phyloP scores from a whole-genome alignment of 305 asterid genomes.

The Solanum chacoense region DNA sequence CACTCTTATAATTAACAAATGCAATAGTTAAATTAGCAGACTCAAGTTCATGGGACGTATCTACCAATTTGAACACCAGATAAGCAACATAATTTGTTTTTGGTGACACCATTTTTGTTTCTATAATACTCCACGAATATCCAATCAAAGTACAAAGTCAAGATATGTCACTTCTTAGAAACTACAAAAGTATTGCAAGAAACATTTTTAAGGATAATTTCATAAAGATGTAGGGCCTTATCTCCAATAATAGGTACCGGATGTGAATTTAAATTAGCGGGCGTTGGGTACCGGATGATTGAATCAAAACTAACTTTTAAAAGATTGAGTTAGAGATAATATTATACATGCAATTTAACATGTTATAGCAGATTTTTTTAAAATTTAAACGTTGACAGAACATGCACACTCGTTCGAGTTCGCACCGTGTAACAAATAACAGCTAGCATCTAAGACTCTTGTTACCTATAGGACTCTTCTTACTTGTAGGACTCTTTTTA shows the following conservation, averaged over 20 bases:
- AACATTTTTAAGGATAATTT: neutral
- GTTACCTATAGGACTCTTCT: too few relatives aligned
- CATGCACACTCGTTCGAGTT: too few relatives aligned
- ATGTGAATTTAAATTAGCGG: neutral
- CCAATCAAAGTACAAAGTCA: neutral
- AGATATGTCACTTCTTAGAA: conserved; percentile 8
- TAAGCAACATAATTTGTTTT: conserved; percentile 5
- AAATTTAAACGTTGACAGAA: too few relatives aligned
- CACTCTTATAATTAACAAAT: neutral
- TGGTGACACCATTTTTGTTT: neutral
- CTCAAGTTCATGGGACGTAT: conserved; percentile 16
- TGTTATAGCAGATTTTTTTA: too few relatives aligned
- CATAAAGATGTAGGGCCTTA: conserved; percentile 23
- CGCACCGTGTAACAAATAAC: too few relatives aligned
- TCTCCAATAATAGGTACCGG: conserved; percentile 25
- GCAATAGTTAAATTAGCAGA: conserved; percentile 19
- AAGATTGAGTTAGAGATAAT: too few relatives aligned
- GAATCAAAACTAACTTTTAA: too few relatives aligned
- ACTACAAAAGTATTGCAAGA: neutral
- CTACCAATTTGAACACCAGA: conserved; percentile 22
- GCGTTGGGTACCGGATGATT: neutral
- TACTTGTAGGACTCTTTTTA: too few relatives aligned
- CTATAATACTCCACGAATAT: conserved; percentile 6
- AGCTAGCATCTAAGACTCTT: too few relatives aligned
- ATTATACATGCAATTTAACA: too few relatives aligned